Base-by-base conservation (phyloP, 2,329 filamentous ascomycete genomes). In the Talaromyces pinophilus region DNA sequence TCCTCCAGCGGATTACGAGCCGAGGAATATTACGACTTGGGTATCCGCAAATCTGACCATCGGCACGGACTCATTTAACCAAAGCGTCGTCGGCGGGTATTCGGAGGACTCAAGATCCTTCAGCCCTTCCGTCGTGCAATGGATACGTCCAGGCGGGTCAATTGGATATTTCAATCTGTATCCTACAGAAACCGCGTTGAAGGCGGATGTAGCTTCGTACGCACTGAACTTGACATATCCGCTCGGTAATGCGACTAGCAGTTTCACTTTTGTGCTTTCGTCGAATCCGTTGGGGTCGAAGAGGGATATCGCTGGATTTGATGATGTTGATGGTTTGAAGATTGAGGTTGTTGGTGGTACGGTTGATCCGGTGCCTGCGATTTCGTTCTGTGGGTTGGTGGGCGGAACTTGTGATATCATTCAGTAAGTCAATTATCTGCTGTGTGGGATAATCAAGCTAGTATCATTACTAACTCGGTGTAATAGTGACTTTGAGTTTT, bases 111-210 rank as follows among this genome's bases (percentile, higher is more conserved):
- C 81, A 5, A 79, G 73, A 6, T 81, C 83, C 0, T 89, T 87
- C 74, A 88, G 85, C 66, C 87, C 87, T 0, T 84, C 85, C 0
- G 83, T 89, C 5, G 81, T 86, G 0, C 87, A 89, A 70, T 89
- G 87, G 87, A 72, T 79, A 17, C 80, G 79, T 4, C 80, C 72
- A 17, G 70, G 71, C 10, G 44, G 66, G 8, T 70, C 72, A 4
- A 65, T 76, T 38, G 72, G 73, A 13, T 70, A 54, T n/a, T 38
- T 66, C n/a, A 67, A 75, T 64, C 72, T 79, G n/a, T 80, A 79
- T 65, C 76, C 81, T 0, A 79, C 77, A 0, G 78, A 83, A 65
- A 73, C 71, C 38, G 73, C 78, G 5, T 71, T 85, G 55, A 71
- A 82, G 42, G 76, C 79, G 0, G 72, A 79, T 30, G 81, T 84